Base-by-base conservation (phyloP, 2,329 filamentous ascomycete species). In the Aspergillus sp. region DNA sequence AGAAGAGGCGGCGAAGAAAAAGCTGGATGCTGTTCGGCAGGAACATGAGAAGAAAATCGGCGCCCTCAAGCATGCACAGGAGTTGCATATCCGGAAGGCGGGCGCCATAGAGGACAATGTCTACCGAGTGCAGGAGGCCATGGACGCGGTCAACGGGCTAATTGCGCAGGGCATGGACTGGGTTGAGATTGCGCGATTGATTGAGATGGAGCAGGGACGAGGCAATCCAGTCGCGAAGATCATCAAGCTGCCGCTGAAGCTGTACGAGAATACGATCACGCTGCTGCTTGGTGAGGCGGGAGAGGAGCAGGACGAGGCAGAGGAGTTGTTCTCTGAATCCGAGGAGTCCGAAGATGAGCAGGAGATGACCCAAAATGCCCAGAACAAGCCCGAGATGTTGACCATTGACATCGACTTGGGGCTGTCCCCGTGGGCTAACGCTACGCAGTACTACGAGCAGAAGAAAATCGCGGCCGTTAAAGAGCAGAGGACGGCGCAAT, bases 121-220 rank as follows among this genome's bases (percentile, higher is more conserved):
- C 1, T 90, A 95, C 65, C 83, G 91, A 47, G 92, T 97, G 0
- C 89, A 96, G 67, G 94, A 97, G 73, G 91, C 90, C 4, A 91
- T 91, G 69, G 89, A 91, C 67, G 91, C 94, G 3, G 87, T 99
- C 49, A 97, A 95, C 68, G 89, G 90, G 0, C 76, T 97, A n/a
- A 84, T 99, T 54, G 84, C 84, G 4, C 90, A 96, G 65, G 93
- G 93, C 10, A 97, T 97, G 91, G 94, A 99, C 63, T 99, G 94
- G 94, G 85, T 90, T 10, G 89, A 96, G 59, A 92, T 97, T 63
- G 90, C 83, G 9, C 88, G 87, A 53, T 75, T 99, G 56, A 89
- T 99, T 48, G 90, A 96, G 67, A 83, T 90, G 59, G 93, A 97
- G 68, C 89, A 95, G 68, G 84, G 79, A 55, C 80, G 86, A 45